A percentile compares a stretch with the other conserved stretches of the same genome.
These are phyloP conservation scores for Erucastrum elatum DNA, from an alignment of 345 rosid genomes.

Conservation along the genomic window DNA sequence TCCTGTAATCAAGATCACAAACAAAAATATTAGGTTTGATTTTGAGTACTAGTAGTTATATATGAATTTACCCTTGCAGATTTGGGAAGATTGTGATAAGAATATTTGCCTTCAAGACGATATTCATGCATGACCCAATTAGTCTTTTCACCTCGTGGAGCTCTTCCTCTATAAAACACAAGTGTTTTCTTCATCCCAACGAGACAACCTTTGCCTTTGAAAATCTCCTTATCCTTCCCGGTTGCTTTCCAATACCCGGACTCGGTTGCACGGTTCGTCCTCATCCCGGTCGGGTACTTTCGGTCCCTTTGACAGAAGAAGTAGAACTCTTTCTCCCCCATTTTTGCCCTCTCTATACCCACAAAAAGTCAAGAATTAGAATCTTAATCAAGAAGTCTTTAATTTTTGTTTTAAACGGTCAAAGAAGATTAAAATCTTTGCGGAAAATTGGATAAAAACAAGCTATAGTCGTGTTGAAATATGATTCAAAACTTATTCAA, in stretches of 20 bases:
- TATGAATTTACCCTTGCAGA: slow-evolving; percentile 61
- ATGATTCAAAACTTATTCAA: slow-evolving; percentile 15
- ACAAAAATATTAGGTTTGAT: background rate
- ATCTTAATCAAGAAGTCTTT: slow-evolving; percentile 21
- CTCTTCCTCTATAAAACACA: slow-evolving; percentile 89
- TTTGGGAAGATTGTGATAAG: slow-evolving; percentile 70
- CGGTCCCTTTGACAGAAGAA: slow-evolving; percentile 88
- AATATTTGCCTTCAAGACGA: slow-evolving; percentile 70
- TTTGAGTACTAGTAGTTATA: background rate
- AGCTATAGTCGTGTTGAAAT: background rate
- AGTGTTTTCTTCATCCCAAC: slow-evolving; percentile 98
- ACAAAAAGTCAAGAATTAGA: slow-evolving; percentile 37
- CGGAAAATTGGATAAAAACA: background rate
- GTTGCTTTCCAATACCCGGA: slow-evolving; percentile 98
- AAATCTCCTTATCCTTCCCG: slow-evolving; percentile 87
- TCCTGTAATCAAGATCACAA: slow-evolving; percentile 53
- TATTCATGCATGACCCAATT: slow-evolving; percentile 97
- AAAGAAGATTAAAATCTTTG: slow-evolving; percentile 9
- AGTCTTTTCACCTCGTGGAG: slow-evolving; percentile 82
- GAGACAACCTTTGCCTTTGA: slow-evolving; percentile 53
- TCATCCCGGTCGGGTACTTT: slow-evolving; percentile 85
- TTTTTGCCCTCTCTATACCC: slow-evolving; percentile 82
- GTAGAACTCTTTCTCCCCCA: slow-evolving; percentile 99
- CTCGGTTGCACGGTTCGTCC: slow-evolving; percentile 91
- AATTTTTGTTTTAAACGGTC: slow-evolving; percentile 8